Base-by-base conservation (phyloP, 345 rosid genomes). In the Crucihimalaya himalaica region DNA sequence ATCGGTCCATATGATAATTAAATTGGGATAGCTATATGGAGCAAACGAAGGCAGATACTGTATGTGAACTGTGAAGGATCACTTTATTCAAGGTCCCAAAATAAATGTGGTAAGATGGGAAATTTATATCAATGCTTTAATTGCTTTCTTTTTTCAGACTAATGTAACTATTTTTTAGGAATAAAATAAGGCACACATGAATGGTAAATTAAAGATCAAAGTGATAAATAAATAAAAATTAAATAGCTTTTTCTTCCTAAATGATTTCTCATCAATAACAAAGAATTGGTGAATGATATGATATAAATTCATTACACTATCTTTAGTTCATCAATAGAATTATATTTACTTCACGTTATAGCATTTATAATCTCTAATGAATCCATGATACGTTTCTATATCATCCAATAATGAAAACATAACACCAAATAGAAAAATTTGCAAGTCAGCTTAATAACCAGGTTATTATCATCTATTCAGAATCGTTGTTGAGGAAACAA, bases 71-170 rank as follows among this genome's bases (percentile, higher is more conserved):
- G 42, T 50, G 75, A 54, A 70, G 37, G 45, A 57, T 58, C 73
- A 72, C 81, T 78, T 78, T 28, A 78, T 71, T 71, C 68, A 78
- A 71, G 72, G 81, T 66, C 72, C 81, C 77, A 59, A 71, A 65
- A 66, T 66, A 71, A 77, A 65, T 65, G 73, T 71, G 63, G 80
- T 77, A 71, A 65, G 73, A 71, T 78, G 77, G 28, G 57, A 51
- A 78, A 58, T 57, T 71, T 77, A 77, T 71, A 77, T 20, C 66
- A 77, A 51, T 31, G 61, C 62, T 68, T 59, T 68, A 58, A 47
- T 57, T 59, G 55, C 25, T 66, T 32, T 19, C 31, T 21, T 2
- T 52, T 42, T 21, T 15, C 55, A 48, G 32, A 50, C 12, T 48
- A 57, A 47, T 77, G 47, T 48, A n/a, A n/a, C 21, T 59, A 58